Evolutionary conservation across 257 asterid species (phyloP).

Genomic region (Schizonepeta tenuifolia): DNA sequence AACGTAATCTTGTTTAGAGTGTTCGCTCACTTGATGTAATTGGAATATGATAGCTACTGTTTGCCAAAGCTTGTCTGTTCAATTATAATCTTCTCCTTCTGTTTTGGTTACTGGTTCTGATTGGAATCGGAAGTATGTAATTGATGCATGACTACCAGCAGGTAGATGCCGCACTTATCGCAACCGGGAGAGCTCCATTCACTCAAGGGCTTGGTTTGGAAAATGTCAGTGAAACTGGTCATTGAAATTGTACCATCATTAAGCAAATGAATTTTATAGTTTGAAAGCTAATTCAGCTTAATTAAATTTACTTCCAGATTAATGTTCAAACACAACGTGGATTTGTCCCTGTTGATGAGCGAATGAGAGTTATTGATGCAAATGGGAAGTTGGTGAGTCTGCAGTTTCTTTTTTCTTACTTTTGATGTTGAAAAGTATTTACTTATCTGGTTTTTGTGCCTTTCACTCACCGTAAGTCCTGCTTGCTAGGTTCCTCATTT

Average conservation of each 20-base stretch:
- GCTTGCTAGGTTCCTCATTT: conserved; percentile 83
- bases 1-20: conserved; percentile 15
- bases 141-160: conserved; percentile 45
- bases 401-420: conserved; percentile 23
- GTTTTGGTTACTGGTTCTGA: conserved; percentile 15
- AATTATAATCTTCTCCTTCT: conserved; percentile 22
- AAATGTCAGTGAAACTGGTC: conserved; percentile 59
- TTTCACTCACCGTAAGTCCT: conserved; percentile 36
- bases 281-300: conserved; percentile 24
- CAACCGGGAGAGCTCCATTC: conserved; percentile 98
- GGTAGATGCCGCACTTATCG: conserved; percentile 99
- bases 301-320: conserved; percentile 50
- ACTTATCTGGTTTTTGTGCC: conserved; percentile 28
- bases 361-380: conserved; percentile 92
- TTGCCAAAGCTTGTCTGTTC: conserved; percentile 21
- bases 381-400: conserved; percentile 76
- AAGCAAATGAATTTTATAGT: conserved; percentile 20
- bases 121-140: conserved; percentile 21
- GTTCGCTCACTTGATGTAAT: conserved; percentile 25
- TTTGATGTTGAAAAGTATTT: conserved; percentile 23
- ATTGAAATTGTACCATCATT: conserved; percentile 26
- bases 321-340: conserved; percentile 93
- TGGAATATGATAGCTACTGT: conserved; percentile 23
- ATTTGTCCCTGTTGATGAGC: conserved; percentile 91
- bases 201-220: conserved; percentile 96